phyloP scores from a whole-genome alignment of 768 basidiomycete species.

The Coprinopsis strossmayeri region DNA sequence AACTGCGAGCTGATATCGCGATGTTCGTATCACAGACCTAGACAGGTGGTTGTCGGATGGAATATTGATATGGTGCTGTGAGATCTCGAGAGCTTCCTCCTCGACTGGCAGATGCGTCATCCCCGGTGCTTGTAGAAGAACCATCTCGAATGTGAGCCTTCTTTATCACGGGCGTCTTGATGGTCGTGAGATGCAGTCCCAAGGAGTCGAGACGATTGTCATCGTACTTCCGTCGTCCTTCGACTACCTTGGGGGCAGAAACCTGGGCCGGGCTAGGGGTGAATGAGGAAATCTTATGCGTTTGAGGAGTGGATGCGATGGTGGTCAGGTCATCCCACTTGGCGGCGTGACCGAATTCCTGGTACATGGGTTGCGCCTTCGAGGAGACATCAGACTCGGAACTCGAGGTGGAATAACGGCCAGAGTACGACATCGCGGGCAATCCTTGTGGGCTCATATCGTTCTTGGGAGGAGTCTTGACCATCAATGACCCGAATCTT shows the following conservation, averaged over 20 bases:
- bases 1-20: slow-evolving; percentile 2
- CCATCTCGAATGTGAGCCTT: background rate
- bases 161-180: background rate
- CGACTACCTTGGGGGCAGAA: background rate
- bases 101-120: background rate
- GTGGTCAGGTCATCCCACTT: background rate
- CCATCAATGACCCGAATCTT: background rate
- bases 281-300: background rate
- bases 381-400: background rate
- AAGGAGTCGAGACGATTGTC: background rate
- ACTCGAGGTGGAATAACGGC: background rate
- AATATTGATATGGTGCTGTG: background rate
- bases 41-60: slow-evolving; percentile 1
- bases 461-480: background rate
- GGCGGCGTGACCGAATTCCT: background rate
- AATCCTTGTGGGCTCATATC: background rate
- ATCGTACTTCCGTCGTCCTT: background rate
- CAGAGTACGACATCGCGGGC: background rate
- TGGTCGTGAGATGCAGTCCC: slow-evolving; percentile 1
- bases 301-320: background rate
- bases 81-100: background rate
- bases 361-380: background rate
- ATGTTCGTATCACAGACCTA: too few relatives aligned
- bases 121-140: too few relatives aligned
- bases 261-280: background rate